Conservation (phyloP, 768 basidiomycete genomes). For the Tulasnella sp. region DNA sequence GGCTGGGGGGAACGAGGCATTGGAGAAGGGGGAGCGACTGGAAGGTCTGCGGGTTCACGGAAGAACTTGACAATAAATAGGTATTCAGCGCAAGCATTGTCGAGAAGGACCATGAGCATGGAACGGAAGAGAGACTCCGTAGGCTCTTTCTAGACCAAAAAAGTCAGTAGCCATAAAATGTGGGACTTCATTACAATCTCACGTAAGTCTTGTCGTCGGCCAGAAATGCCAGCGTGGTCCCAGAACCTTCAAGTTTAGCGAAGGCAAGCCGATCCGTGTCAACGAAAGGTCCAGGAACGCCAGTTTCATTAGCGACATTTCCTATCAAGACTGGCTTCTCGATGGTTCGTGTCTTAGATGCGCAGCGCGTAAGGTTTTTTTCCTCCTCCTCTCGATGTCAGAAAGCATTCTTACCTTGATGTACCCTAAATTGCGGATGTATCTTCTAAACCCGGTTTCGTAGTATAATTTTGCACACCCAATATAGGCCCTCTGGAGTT, state of each 20-base stretch:
- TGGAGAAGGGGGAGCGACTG: neutral
- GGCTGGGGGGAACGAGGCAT: neutral
- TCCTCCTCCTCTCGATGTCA: neutral
- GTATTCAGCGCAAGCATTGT: slow-evolving; percentile 91
- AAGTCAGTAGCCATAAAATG: neutral
- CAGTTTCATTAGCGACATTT: slow-evolving; percentile 36
- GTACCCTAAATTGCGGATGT: slow-evolving; percentile 69
- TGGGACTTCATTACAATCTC: slow-evolving; percentile 29
- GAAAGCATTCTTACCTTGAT: slow-evolving; percentile 50
- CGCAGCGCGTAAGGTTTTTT: neutral
- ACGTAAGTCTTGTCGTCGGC: slow-evolving; percentile 85
- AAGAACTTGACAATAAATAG: slow-evolving; percentile 84
- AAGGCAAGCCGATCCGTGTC: slow-evolving; percentile 54
- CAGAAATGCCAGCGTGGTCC: slow-evolving; percentile 75
- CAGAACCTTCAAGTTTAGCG: slow-evolving; percentile 70
- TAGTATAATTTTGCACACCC: slow-evolving; percentile 82
- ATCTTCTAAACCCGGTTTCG: slow-evolving; percentile 90
- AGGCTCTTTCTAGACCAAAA: slow-evolving; percentile 58
- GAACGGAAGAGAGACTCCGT: slow-evolving; percentile 81
- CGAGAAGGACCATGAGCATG: slow-evolving; percentile 80
- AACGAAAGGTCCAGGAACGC: slow-evolving; percentile 29
- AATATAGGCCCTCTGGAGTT: slow-evolving; percentile 82
- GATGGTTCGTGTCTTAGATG: slow-evolving; percentile 48
- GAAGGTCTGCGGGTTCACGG: slow-evolving; percentile 28
- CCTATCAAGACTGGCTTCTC: slow-evolving; percentile 68